Base-by-base conservation (phyloP, 2,329 filamentous ascomycete species). In the Diplodia seriata region DNA sequence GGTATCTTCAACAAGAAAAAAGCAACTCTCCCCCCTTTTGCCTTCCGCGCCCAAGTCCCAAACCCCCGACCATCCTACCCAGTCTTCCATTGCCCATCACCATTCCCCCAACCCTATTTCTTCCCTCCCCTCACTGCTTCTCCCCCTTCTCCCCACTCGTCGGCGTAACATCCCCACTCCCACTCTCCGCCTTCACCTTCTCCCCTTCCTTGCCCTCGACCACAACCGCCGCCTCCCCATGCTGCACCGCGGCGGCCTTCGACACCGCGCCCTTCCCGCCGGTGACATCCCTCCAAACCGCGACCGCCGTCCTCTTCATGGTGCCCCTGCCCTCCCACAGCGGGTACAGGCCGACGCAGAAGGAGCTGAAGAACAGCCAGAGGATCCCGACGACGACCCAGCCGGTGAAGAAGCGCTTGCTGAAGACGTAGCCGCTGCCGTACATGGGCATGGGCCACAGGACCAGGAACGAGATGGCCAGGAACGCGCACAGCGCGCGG, bases 371-470 rank as follows among this genome's bases (percentile, higher is more conserved):
- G 76, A 93, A 93, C 72, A 94, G 85, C 92, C 92, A 95, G 51
- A 94, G 82, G 66, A 95, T 91, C 20, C 76, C 76, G 8, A 78
- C 75, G 1, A 87, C 84, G 12, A 93, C 87, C 91, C 91, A 94
- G 55, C 91, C 91, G 0, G 90, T 92, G 79, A 94, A 95, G 83
- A 95, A 95, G 29, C 84, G 84, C 82, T 92, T 91, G 77, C 85
- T 89, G 80, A 95, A 96, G 66, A 97, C 86, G 76, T 97, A 97
- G 0, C 86, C 86, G 0, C 85, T 85, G 12, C 92, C 93, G 75
- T 95, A 97, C 88, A 97, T 89, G 1, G 93, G 93, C 86, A 97
- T 94, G 0, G 94, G 93, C 93, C 93, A 97, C 18, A 97, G 85
- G 1, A 97, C 84, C 0, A 97, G 82, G 67, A 97, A 83, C 0